Percentiles rank a stretch among this genome's conserved stretches.
These are phyloP conservation scores for Centaurea solstitialis DNA, from an alignment of 129 eudicot genomes.

Conservation along the genomic window DNA sequence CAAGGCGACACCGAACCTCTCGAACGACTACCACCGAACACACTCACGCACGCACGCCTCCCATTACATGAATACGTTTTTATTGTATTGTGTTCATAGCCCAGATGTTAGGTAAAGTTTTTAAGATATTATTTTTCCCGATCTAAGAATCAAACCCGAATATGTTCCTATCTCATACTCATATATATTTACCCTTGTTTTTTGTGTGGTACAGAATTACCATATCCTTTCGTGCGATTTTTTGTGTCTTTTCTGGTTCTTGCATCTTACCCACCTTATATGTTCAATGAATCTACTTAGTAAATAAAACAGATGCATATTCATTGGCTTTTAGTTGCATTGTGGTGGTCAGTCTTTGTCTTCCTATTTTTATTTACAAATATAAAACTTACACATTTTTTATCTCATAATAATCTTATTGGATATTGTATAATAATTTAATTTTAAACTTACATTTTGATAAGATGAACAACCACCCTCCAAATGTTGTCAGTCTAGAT, in stretches of 20 bases:
- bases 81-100: too few relatives aligned
- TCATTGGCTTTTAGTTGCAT: conserved; percentile 13
- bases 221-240: conserved; percentile 1
- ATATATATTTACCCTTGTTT: background rate
- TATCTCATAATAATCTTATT: too few relatives aligned
- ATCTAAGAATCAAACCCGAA: too few relatives aligned
- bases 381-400: background rate
- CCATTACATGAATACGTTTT: too few relatives aligned
- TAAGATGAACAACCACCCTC: background rate
- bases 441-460: background rate
- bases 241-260: conserved; percentile 7
- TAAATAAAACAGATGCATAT: conserved; percentile 1
- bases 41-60: too few relatives aligned
- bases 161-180: background rate
- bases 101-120: too few relatives aligned
- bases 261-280: conserved; percentile 24
- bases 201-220: conserved; percentile 14
- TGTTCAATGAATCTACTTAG: conserved; percentile 28
- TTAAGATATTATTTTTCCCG: too few relatives aligned
- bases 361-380: background rate
- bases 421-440: too few relatives aligned
- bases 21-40: too few relatives aligned
- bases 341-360: conserved; percentile 1
- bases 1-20: too few relatives aligned
- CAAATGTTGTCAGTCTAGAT: background rate